Evolutionary conservation across 2,329 filamentous ascomycete species (phyloP).

Genomic region (Xylariales sp.): DNA sequence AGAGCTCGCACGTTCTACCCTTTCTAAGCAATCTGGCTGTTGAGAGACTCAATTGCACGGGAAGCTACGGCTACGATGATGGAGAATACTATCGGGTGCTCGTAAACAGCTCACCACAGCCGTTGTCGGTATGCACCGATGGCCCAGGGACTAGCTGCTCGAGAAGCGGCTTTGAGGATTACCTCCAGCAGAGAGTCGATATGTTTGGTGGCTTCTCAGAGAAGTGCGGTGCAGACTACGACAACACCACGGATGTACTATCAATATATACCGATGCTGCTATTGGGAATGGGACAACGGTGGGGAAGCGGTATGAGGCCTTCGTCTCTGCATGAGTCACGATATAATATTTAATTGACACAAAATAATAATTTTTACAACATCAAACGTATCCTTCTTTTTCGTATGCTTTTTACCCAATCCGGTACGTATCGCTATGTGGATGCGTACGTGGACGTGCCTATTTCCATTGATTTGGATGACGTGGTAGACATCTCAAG

Average conservation of each 20-base stretch:
- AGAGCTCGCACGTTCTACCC: conserved; percentile 56
- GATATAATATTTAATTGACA: conserved; percentile 6
- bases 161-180: conserved; percentile 31
- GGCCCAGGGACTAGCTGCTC: conserved; percentile 42
- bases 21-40: conserved; percentile 64
- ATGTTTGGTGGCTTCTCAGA: conserved; percentile 36
- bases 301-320: conserved; percentile 23
- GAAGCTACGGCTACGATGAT: conserved; percentile 49
- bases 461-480: no score
- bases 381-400: background rate
- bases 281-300: conserved; percentile 23
- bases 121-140: conserved; percentile 35
- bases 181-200: conserved; percentile 32
- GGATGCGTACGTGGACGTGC: no score
- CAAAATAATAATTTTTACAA: conserved; percentile 1
- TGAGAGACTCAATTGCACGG: conserved; percentile 57
- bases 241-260: conserved; percentile 23
- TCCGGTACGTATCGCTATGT: background rate
- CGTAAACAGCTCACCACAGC: conserved; percentile 39
- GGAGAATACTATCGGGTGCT: conserved; percentile 45
- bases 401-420: background rate
- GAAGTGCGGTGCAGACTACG: conserved; percentile 29
- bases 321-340: conserved; percentile 10
- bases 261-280: conserved; percentile 22
- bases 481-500: no score